Conservation (phyloP, 2,329 filamentous ascomycete species). For the Pestalotiopsis sp. region DNA sequence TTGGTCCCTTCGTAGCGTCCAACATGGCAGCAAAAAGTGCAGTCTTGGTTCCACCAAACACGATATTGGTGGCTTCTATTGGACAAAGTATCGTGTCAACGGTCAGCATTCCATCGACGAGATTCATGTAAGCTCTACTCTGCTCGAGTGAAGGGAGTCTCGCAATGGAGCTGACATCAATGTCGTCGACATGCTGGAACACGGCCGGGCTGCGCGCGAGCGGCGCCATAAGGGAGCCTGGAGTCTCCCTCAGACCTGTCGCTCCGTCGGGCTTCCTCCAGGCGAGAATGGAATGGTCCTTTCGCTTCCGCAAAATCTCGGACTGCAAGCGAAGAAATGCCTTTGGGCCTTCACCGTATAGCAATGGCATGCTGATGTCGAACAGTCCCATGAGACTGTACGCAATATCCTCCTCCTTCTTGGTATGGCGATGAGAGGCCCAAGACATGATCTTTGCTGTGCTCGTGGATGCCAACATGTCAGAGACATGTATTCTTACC, state of each 20-base stretch:
- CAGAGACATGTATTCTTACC: too few species aligned
- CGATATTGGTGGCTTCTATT: neutral
- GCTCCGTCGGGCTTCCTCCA: neutral
- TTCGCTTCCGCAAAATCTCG: neutral
- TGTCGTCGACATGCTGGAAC: neutral
- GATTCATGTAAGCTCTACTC: neutral
- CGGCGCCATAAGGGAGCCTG: neutral
- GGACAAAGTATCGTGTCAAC: neutral
- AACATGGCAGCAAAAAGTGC: neutral
- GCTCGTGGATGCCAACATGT: too few species aligned
- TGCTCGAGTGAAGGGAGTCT: neutral
- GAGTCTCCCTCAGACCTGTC: neutral
- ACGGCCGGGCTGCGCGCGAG: neutral
- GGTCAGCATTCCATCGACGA: neutral
- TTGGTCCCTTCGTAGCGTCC: neutral
- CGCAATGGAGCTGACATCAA: neutral
- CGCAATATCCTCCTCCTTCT: too few species aligned
- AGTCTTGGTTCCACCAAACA: neutral
- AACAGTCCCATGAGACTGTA: too few species aligned
- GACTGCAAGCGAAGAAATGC: neutral
- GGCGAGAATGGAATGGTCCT: neutral
- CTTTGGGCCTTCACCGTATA: slow-evolving; percentile 29
- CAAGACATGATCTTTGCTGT: too few species aligned
- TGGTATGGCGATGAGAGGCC: too few species aligned
- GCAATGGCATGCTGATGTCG: slow-evolving; percentile 29